Evolutionary conservation across 345 rosid genomes (phyloP).

Genomic region (Citropsis articulata): DNA sequence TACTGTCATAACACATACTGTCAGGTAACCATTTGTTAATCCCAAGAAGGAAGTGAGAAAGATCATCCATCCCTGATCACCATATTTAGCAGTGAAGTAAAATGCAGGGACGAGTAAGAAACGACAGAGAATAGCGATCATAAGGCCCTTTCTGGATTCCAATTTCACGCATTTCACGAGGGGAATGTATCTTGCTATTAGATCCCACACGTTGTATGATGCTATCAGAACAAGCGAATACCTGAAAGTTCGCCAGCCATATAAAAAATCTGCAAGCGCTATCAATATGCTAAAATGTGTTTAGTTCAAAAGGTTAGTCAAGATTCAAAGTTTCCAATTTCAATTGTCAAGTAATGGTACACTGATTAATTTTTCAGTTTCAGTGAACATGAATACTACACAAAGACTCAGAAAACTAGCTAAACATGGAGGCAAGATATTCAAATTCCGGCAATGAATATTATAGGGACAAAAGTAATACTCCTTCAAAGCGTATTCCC

Average conservation of each 20-base stretch:
- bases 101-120: conserved; percentile 69
- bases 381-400: neutral
- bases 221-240: conserved; percentile 70
- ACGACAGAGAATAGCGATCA: conserved; percentile 49
- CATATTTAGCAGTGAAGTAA: conserved; percentile 83
- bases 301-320: too few species aligned
- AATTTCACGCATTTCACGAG: conserved; percentile 48
- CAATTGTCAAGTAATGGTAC: too few species aligned
- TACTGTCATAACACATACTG: conserved; percentile 70
- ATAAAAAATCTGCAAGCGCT: neutral
- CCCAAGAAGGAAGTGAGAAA: conserved; percentile 65
- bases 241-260: conserved; percentile 33
- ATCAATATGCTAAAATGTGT: too few species aligned
- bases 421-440: neutral
- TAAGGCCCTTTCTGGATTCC: conserved; percentile 65
- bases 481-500: neutral
- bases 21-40: conserved; percentile 72
- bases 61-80: conserved; percentile 94
- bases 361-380: neutral
- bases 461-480: neutral
- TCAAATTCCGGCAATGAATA: neutral
- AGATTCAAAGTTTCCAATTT: too few species aligned
- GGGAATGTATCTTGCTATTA: conserved; percentile 66
- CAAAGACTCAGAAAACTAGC: too few species aligned
- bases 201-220: conserved; percentile 63